Conservation (phyloP, 2,329 filamentous ascomycete genomes). For the Apiospora koreana region DNA sequence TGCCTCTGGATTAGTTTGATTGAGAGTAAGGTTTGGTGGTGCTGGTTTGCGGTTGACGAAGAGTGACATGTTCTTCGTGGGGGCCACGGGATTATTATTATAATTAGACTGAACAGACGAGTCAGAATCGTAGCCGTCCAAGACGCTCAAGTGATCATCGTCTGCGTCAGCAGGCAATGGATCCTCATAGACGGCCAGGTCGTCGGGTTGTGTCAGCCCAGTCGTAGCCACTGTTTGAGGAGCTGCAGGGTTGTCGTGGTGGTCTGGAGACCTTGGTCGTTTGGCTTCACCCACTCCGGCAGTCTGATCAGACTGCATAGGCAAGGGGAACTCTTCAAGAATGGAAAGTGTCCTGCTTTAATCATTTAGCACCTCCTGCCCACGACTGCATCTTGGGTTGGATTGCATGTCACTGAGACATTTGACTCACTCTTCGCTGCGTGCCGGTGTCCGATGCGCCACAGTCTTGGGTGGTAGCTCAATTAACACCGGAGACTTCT, state of each 20-base stretch:
- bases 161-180: conserved; percentile 33
- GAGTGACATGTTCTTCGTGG: conserved; percentile 3
- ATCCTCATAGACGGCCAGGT: conserved; percentile 42
- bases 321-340: conserved; percentile 22
- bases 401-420: conserved; percentile 31
- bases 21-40: conserved; percentile 55
- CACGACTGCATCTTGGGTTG: conserved; percentile 14
- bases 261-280: conserved; percentile 22
- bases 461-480: neutral
- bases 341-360: conserved; percentile 27
- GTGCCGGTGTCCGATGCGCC: neutral
- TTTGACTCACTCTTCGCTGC: conserved; percentile 32
- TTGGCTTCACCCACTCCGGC: conserved; percentile 29
- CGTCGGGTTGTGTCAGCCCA: conserved; percentile 46
- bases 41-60: conserved; percentile 35
- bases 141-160: conserved; percentile 34
- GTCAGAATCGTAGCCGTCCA: conserved; percentile 35
- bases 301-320: conserved; percentile 24
- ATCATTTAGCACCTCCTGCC: conserved; percentile 2
- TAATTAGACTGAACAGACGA: conserved; percentile 34
- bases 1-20: conserved; percentile 38
- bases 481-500: neutral
- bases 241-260: conserved; percentile 42
- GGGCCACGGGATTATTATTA: conserved; percentile 29
- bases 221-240: conserved; percentile 45